Evolutionary conservation across 2,329 filamentous ascomycete species (phyloP).

Genomic region (Aspergillus fischeri): DNA sequence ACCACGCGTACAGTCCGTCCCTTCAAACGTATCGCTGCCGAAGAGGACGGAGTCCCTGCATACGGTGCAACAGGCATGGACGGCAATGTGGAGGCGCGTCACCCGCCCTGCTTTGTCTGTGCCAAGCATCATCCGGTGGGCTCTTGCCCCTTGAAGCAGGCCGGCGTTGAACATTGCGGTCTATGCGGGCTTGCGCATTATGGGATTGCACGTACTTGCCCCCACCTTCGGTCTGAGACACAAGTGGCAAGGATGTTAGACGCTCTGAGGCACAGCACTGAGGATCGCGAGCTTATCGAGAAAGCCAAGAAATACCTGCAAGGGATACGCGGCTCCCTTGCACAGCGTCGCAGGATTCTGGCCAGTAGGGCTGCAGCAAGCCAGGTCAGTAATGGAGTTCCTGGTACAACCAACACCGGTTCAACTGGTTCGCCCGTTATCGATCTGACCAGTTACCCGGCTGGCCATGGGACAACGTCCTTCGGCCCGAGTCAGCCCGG

Average conservation of each 20-base stretch:
- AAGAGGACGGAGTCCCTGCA: background rate
- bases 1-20: slow-evolving; percentile 25
- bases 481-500: background rate
- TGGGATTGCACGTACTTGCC: slow-evolving; percentile 54
- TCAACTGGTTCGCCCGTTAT: background rate
- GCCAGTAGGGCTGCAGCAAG: slow-evolving; percentile 13
- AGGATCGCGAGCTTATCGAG: slow-evolving; percentile 51
- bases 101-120: slow-evolving; percentile 51
- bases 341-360: slow-evolving; percentile 46
- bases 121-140: slow-evolving; percentile 51
- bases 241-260: slow-evolving; percentile 63
- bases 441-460: slow-evolving; percentile 3
- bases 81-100: slow-evolving; percentile 12
- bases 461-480: background rate
- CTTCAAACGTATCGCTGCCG: slow-evolving; percentile 36
- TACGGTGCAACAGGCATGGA: slow-evolving; percentile 11
- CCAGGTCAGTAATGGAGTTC: background rate
- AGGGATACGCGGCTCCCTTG: slow-evolving; percentile 54
- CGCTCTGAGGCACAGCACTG: slow-evolving; percentile 56
- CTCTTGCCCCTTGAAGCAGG: slow-evolving; percentile 58
- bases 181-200: slow-evolving; percentile 62
- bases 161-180: slow-evolving; percentile 58
- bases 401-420: background rate
- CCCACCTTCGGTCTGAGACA: slow-evolving; percentile 59
- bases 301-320: slow-evolving; percentile 54